Conservation (phyloP, 768 basidiomycete genomes). For the Brasilioporus rufonigricans region DNA sequence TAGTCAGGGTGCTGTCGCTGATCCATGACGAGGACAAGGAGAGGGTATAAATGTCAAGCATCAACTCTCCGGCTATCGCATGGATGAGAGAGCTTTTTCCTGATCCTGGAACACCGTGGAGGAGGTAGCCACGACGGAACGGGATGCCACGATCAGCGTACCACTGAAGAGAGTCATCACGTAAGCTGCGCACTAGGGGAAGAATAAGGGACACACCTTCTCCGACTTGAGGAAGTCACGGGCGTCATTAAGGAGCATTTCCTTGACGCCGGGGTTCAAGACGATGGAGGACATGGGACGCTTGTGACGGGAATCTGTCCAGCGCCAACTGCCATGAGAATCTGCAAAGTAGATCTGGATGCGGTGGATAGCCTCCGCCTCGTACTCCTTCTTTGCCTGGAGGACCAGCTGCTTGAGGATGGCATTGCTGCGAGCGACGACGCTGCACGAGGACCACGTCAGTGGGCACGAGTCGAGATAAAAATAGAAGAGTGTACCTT, state of each 20-base stretch:
- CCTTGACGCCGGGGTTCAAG: slow-evolving; percentile 84
- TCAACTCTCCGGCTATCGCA: slow-evolving; percentile 82
- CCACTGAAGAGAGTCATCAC: slow-evolving; percentile 49
- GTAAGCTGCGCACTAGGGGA: not conserved
- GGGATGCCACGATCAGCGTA: slow-evolving; percentile 93
- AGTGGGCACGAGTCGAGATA: slow-evolving; percentile 9
- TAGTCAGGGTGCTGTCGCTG: slow-evolving; percentile 80
- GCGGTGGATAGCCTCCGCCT: slow-evolving; percentile 81
- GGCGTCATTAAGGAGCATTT: slow-evolving; percentile 81
- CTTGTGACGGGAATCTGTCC: slow-evolving; percentile 85
- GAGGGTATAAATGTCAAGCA: slow-evolving; percentile 90
- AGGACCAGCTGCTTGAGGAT: slow-evolving; percentile 88
- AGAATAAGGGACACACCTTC: slow-evolving; percentile 46
- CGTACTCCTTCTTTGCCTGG: slow-evolving; percentile 87
- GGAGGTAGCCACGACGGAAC: slow-evolving; percentile 83
- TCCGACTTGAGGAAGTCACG: slow-evolving; percentile 82
- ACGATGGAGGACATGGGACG: slow-evolving; percentile 88
- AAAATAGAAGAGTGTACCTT: slow-evolving; percentile 43
- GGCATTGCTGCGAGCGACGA: slow-evolving; percentile 79
- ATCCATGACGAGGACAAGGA: slow-evolving; percentile 86
- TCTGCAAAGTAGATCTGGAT: slow-evolving; percentile 92
- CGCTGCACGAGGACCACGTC: slow-evolving; percentile 41
- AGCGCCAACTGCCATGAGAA: slow-evolving; percentile 83
- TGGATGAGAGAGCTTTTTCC: slow-evolving; percentile 88
- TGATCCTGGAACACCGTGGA: slow-evolving; percentile 82